Conservation (phyloP, 352 stramenopile genomes). For the Phytopythium mirpurense region DNA sequence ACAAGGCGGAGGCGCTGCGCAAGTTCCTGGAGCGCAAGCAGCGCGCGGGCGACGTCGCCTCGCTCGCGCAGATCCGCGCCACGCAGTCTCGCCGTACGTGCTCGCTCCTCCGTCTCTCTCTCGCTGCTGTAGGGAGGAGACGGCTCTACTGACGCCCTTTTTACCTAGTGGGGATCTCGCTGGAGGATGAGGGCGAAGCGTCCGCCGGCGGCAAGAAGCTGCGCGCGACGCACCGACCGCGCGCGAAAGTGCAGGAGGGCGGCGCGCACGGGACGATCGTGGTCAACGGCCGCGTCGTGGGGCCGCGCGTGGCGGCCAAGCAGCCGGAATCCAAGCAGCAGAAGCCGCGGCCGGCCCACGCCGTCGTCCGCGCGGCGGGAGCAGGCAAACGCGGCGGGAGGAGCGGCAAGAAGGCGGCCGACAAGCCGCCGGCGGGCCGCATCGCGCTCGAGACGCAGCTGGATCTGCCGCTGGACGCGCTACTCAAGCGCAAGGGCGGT, state of each 20-base stretch:
- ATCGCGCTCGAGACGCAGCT: slow-evolving; percentile 66
- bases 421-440: slow-evolving; percentile 1
- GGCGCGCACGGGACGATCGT: slow-evolving; percentile 31
- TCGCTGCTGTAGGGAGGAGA: too few species aligned
- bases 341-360: slow-evolving; percentile 18
- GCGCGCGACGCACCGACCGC: slow-evolving; percentile 34
- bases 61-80: slow-evolving; percentile 39
- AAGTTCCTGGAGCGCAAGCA: slow-evolving; percentile 85
- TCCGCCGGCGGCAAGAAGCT: slow-evolving; percentile 38
- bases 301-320: slow-evolving; percentile 28
- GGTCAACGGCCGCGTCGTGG: slow-evolving; percentile 62
- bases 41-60: slow-evolving; percentile 31
- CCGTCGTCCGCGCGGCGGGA: slow-evolving; percentile 10
- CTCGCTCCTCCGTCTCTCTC: background rate
- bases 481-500: slow-evolving; percentile 32
- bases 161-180: slow-evolving; percentile 15
- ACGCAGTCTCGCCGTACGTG: slow-evolving; percentile 42
- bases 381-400: slow-evolving; percentile 18
- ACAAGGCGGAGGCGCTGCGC: slow-evolving; percentile 81
- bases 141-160: slow-evolving; percentile 1
- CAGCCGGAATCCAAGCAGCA: slow-evolving; percentile 22
- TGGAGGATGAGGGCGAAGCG: slow-evolving; percentile 8
- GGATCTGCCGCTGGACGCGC: slow-evolving; percentile 54
- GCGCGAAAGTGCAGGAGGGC: slow-evolving; percentile 37
- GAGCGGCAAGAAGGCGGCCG: slow-evolving; percentile 8